phyloP scores from a whole-genome alignment of 148 eudicot species.

The Euryodendron excelsum region DNA sequence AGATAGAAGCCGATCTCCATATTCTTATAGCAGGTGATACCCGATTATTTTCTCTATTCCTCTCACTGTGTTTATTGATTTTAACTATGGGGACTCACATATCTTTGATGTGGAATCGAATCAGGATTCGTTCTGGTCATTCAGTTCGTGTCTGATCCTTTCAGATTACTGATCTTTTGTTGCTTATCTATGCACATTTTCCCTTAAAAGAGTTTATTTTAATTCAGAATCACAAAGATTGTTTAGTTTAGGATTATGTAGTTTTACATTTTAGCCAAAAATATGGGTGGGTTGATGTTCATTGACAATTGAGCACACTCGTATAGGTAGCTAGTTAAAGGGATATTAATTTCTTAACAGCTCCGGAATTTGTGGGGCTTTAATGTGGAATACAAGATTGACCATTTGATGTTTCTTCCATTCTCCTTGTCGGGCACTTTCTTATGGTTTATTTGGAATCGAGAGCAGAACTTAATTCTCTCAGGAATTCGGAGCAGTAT shows the following conservation, averaged over 20 bases:
- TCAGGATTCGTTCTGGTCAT: neutral
- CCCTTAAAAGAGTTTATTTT: neutral
- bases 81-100: neutral
- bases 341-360: too few species aligned
- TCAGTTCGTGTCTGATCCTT: neutral
- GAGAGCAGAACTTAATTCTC: too few species aligned
- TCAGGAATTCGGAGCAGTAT: too few species aligned
- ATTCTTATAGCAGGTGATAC: constrained; percentile 73
- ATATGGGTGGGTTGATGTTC: neutral
- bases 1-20: constrained; percentile 77
- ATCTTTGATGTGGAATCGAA: neutral
- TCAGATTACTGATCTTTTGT: neutral
- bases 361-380: too few species aligned
- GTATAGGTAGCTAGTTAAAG: neutral
- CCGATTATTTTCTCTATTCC: neutral
- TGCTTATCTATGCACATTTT: neutral
- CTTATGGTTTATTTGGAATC: too few species aligned
- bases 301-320: neutral
- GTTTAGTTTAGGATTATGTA: neutral
- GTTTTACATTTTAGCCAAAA: neutral
- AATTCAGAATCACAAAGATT: too few species aligned
- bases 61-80: neutral
- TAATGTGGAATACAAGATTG: too few species aligned
- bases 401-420: too few species aligned
- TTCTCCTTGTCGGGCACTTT: too few species aligned